Conservation (phyloP, 1,284 basidiomycete species). For the Meira nashicola region DNA sequence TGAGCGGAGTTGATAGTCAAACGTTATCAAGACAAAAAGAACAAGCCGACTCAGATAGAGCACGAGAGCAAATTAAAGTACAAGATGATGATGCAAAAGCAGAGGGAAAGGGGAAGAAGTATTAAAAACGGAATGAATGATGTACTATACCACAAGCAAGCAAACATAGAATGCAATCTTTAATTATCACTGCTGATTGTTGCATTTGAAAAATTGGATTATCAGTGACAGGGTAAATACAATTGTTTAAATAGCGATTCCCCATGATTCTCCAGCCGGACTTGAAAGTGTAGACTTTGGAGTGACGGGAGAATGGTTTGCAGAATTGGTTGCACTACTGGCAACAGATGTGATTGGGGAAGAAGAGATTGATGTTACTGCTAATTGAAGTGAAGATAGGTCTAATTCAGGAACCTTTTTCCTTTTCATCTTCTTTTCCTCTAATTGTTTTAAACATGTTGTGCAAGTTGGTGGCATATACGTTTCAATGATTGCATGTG, state of each 20-base stretch:
- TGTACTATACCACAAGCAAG: too few species aligned
- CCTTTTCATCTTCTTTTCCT: background rate
- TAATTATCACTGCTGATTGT: too few species aligned
- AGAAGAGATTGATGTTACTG: background rate
- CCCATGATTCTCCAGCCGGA: too few species aligned
- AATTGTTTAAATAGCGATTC: too few species aligned
- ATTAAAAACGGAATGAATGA: background rate
- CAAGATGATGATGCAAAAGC: constrained; percentile 11
- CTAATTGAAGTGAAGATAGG: background rate
- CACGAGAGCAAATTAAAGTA: constrained; percentile 20
- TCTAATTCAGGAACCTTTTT: background rate
- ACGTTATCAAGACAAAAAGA: constrained; percentile 22
- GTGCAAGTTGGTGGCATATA: background rate
- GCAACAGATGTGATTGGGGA: too few species aligned
- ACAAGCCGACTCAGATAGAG: constrained; percentile 22
- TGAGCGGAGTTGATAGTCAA: constrained; percentile 32
- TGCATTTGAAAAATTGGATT: too few species aligned
- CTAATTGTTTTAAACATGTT: background rate
- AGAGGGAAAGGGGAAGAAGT: background rate
- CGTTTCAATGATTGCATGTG: constrained; percentile 1
- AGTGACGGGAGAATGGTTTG: too few species aligned
- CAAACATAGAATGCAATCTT: too few species aligned
- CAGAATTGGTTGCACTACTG: too few species aligned
- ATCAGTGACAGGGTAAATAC: too few species aligned
- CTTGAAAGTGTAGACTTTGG: too few species aligned